Evolutionary conservation across 1,139 yeast species (phyloP), one percentile per base, ranked within the genome.

Genomic region (Pichia sp.): DNA sequence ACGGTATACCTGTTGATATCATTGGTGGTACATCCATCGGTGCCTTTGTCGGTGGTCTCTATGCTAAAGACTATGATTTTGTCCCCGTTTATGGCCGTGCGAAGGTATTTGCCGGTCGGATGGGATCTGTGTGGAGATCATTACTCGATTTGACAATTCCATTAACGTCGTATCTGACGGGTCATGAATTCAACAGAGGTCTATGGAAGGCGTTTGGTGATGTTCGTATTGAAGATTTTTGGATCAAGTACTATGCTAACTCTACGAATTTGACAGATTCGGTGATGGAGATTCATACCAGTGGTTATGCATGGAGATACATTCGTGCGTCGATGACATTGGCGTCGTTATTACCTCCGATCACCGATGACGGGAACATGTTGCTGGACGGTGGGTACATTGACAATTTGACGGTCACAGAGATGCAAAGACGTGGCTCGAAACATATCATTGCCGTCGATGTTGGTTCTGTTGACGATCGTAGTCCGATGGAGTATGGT

Each of bases 21-120:
- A 81, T 93, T 47, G 99, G 99, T 0, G 99, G 99, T 5, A 93
- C 99, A 0, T 90, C 97, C 0, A 93, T 93, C 46, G 99, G 99
- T 0, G 81, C 98, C 0, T 89, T 93, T 67, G 89, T 93, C 33
- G 99, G 99, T 18, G 99, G 98, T 0, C 68, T 93, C 20, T 93
- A 93, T 62, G 99, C 98, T 0, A 80, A 82, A 55, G 98, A 93
- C 51, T 88, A 91, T 59, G 96, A 91, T 60, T 70, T 88, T 32
- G 96, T 93, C 7, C 91, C 96, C 0, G 86, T 90, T 32, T 90
- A 85, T 63, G 97, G 96, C 1, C 73, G 96, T 49, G 84, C 94
- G 4, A 93, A 93, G 67, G 84, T 83, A 60, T 93, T 93, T 68
- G 78, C 96, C 2, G 83, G 83, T 22, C 74, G 98, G 58, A 73